Evolutionary conservation across 139 green algal genomes (phyloP).

Genomic region (Desmodesmus armatus): DNA sequence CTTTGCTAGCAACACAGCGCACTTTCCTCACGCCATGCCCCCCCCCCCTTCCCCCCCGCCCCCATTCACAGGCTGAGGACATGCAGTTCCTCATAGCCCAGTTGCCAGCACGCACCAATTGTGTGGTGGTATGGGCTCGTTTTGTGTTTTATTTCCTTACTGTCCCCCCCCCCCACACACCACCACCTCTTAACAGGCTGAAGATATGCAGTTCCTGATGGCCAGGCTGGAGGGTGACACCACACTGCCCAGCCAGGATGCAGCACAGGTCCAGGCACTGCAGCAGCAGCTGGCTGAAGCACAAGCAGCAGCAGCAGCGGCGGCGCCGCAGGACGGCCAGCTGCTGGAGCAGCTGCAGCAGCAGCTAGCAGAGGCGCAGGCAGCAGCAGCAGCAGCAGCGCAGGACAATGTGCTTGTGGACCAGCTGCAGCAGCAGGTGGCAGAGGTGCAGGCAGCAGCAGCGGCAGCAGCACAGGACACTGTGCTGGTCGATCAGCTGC

Average conservation of each 20-base stretch:
- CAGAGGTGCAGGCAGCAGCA: not conserved
- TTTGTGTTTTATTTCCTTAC: no score
- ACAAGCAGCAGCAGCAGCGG: no score
- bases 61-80: no score
- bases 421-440: conserved; percentile 20
- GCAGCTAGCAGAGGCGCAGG: conserved; percentile 5
- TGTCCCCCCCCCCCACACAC: no score
- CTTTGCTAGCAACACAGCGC: no score
- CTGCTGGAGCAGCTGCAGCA: not conserved
- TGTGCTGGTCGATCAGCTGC: not conserved
- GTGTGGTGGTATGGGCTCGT: no score
- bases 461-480: not conserved
- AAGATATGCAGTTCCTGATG: conserved; percentile 46
- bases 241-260: not conserved
- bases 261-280: not conserved
- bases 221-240: not conserved
- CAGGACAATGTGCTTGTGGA: not conserved
- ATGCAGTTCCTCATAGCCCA: no score
- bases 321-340: no score
- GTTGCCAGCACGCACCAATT: no score
- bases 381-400: conserved; percentile 20
- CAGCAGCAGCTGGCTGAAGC: conserved; percentile 17
- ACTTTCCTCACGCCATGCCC: no score
- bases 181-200: no score
- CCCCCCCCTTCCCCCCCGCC: no score